These are phyloP conservation scores for Citrullus colocynthis DNA, from an alignment of 306 rosid genomes.

Conservation along the genomic window DNA sequence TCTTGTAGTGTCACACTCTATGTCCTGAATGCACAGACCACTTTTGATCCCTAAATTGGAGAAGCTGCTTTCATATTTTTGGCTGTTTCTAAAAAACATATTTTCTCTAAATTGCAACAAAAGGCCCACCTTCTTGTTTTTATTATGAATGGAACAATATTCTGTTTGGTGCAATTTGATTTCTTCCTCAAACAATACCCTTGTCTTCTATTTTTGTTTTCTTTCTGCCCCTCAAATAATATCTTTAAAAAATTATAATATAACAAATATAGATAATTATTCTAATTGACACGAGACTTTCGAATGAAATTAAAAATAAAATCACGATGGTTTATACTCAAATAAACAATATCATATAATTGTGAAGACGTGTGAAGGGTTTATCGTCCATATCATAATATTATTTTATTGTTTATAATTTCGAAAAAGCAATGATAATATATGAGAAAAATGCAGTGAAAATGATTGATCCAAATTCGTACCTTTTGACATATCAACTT, in stretches of 20 bases:
- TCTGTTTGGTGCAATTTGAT: background rate
- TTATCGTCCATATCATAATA: too few relatives aligned
- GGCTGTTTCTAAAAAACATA: background rate
- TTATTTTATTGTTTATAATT: background rate
- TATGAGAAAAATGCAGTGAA: background rate
- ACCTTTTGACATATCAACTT: background rate
- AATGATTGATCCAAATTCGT: background rate
- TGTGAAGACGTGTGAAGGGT: too few relatives aligned
- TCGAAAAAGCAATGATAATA: background rate
- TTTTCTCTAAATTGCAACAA: background rate
- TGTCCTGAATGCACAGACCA: background rate
- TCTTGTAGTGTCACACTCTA: background rate
- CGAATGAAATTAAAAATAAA: too few relatives aligned
- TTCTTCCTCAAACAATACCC: background rate
- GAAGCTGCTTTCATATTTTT: conserved; percentile 4
- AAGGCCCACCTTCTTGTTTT: background rate
- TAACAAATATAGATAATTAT: too few relatives aligned
- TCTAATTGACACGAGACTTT: too few relatives aligned
- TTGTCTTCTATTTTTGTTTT: too few relatives aligned
- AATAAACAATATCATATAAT: too few relatives aligned
- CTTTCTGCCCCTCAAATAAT: background rate
- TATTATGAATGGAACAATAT: background rate
- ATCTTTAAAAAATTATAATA: too few relatives aligned
- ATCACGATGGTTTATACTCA: too few relatives aligned
- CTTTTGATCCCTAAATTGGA: background rate